Percentiles rank a stretch among this genome's conserved stretches.
These are phyloP conservation scores for Hysterium pulicare DNA, from an alignment of 2,329 filamentous ascomycete genomes.

Conservation along the genomic window DNA sequence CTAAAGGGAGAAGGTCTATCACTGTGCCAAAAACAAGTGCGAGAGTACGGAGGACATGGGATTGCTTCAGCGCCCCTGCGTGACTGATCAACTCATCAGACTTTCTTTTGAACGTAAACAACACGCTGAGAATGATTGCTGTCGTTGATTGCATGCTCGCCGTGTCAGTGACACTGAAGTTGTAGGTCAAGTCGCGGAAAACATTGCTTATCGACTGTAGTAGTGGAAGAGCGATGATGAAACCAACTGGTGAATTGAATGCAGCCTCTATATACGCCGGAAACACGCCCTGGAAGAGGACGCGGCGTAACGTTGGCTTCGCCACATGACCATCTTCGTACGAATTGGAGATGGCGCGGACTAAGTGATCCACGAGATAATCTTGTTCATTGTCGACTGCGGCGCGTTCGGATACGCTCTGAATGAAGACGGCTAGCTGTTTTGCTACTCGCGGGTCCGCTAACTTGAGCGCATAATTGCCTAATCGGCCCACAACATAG, in stretches of 20 bases:
- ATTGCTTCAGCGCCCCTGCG: slow-evolving; percentile 33
- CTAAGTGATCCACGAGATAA: slow-evolving; percentile 55
- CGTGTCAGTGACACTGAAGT: slow-evolving; percentile 42
- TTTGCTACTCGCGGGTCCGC: slow-evolving; percentile 48
- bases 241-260: slow-evolving; percentile 45
- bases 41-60: slow-evolving; percentile 39
- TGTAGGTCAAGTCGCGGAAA: slow-evolving; percentile 44
- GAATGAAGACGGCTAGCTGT: slow-evolving; percentile 56
- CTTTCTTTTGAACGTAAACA: slow-evolving; percentile 37
- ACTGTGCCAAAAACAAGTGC: slow-evolving; percentile 41
- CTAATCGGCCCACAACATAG: slow-evolving; percentile 60
- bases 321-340: slow-evolving; percentile 41
- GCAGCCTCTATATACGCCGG: slow-evolving; percentile 54
- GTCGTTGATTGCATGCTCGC: slow-evolving; percentile 36
- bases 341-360: slow-evolving; percentile 46
- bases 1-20: slow-evolving; percentile 36
- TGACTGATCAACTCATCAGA: slow-evolving; percentile 36
- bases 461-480: slow-evolving; percentile 56
- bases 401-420: slow-evolving; percentile 57
- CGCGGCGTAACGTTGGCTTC: slow-evolving; percentile 47
- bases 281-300: slow-evolving; percentile 54
- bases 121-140: slow-evolving; percentile 36
- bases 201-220: slow-evolving; percentile 46
- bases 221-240: slow-evolving; percentile 53
- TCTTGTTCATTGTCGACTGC: slow-evolving; percentile 55